Evolutionary conservation across 805 yeast species (phyloP), one percentile per base, ranked within the genome.

Genomic region (Clavispora vitiphila): DNA sequence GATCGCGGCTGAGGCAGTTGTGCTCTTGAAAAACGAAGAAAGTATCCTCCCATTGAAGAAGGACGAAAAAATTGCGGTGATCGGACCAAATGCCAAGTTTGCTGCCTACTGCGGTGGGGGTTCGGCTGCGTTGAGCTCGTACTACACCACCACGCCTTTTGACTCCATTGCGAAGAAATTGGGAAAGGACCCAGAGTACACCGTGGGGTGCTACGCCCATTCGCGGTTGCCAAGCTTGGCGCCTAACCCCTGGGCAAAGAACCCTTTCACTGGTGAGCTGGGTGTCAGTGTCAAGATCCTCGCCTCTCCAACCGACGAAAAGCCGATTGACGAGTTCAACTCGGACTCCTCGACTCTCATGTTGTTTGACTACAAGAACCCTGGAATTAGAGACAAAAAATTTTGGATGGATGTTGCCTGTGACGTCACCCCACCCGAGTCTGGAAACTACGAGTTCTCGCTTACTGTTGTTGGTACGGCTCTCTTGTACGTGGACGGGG

Each of bases 41-140:
- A 47, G 53, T 21, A 43, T 74, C 3, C 59, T 78, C 42, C 86
- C 86, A 1, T 62, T 80, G 42, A 52, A 51, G 30, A 71, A 65
- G 47, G 43, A 51, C 15, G 68, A 67, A 36, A 65, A 54, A 9
- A 63, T 71, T 25, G 76, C 78, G 1, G 72, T 80, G 15, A 74
- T 80, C 51, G 86, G 86, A 3, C 83, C 83, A 27, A 77, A 75
- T 47, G 83, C 78, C 21, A 74, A 67, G 47, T 57, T 54, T 35
- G 64, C 78, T 6, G 69, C 72, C 30, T 73, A 65, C 46, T 72
- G 78, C 19, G 84, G 85, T 43, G 85, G 85, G 47, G 85, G 85
- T 7, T 78, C 83, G 16, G 82, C 83, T 27, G 63, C 78, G 9
- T 59, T 76, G 47, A 57, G 60, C 18, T 71, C 79, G 4, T 69